phyloP scores from a whole-genome alignment of 2,329 filamentous ascomycete genomes.

The Botrytis aclada region DNA sequence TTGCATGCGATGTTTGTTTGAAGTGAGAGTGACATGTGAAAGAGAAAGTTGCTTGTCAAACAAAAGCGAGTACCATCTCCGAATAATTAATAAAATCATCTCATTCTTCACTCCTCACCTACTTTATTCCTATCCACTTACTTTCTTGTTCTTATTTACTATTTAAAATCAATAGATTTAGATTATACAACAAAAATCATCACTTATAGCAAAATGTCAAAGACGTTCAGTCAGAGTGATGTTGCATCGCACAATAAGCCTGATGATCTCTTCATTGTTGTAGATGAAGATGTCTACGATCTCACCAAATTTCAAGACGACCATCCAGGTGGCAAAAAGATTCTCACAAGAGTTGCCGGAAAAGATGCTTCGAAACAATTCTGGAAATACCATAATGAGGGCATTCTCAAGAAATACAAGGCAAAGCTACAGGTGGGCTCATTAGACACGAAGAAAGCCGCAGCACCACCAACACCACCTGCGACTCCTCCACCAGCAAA shows the following conservation, averaged over 20 bases:
- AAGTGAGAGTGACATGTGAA: slow-evolving; percentile 18
- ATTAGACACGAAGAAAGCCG: slow-evolving; percentile 76
- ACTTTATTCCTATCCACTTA: not conserved
- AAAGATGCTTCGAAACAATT: slow-evolving; percentile 39
- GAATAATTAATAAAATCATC: not conserved
- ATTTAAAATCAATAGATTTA: not conserved
- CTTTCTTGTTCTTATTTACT: not conserved
- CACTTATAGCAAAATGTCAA: slow-evolving; percentile 63
- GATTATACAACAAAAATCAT: not conserved
- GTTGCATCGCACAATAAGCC: slow-evolving; percentile 90
- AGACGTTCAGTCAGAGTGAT: slow-evolving; percentile 78
- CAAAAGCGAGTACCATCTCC: slow-evolving; percentile 1
- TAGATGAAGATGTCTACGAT: slow-evolving; percentile 96
- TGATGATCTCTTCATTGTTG: slow-evolving; percentile 80
- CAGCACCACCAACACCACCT: slow-evolving; percentile 50
- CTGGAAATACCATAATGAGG: slow-evolving; percentile 40
- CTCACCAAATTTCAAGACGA: slow-evolving; percentile 84
- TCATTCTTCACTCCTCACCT: not conserved
- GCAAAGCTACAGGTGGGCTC: slow-evolving; percentile 85
- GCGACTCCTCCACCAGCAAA: slow-evolving; percentile 45
- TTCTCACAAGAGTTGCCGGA: slow-evolving; percentile 37
- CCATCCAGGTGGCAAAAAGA: slow-evolving; percentile 54
- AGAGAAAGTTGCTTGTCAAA: not conserved
- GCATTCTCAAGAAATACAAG: slow-evolving; percentile 59
- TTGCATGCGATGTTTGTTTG: not conserved